phyloP scores from a whole-genome alignment of 2,329 filamentous ascomycete species.

The Orbilia javanica region DNA sequence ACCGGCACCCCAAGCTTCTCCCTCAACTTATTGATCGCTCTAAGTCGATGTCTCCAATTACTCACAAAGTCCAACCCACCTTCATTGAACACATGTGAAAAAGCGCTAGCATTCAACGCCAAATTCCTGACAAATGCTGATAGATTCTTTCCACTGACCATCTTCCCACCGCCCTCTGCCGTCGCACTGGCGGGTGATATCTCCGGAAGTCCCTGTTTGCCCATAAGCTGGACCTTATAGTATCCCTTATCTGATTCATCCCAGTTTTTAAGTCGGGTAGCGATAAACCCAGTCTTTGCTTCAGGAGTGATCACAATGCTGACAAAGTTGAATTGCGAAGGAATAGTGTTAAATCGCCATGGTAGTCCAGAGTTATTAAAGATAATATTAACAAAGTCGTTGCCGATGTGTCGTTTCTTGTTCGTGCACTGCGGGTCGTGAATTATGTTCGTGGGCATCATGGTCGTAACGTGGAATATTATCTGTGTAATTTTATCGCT shows the following conservation, averaged over 20 bases:
- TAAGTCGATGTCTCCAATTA: slow-evolving; percentile 87
- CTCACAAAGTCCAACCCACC: slow-evolving; percentile 57
- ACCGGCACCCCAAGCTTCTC: slow-evolving; percentile 70
- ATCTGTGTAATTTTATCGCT: slow-evolving; percentile 94
- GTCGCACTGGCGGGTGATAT: slow-evolving; percentile 78
- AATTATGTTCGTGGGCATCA: slow-evolving; percentile 92
- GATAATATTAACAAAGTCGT: slow-evolving; percentile 97
- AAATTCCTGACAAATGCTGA: slow-evolving; percentile 88
- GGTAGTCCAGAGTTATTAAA: slow-evolving; percentile 95
- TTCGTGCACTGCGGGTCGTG: slow-evolving; percentile 79
- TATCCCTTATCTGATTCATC: slow-evolving; percentile 69
- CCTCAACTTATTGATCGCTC: slow-evolving; percentile 84
- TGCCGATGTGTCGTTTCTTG: slow-evolving; percentile 96
- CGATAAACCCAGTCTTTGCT: slow-evolving; percentile 80
- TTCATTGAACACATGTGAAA: slow-evolving; percentile 79
- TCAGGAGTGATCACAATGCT: slow-evolving; percentile 95
- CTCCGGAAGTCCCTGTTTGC: slow-evolving; percentile 87
- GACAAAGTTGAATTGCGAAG: slow-evolving; percentile 95
- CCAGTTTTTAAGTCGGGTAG: slow-evolving; percentile 69
- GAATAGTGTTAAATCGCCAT: slow-evolving; percentile 91
- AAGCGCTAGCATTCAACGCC: slow-evolving; percentile 92
- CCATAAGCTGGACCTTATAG: slow-evolving; percentile 90
- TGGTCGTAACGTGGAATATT: slow-evolving; percentile 93
- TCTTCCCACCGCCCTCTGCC: slow-evolving; percentile 78
- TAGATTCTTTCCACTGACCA: slow-evolving; percentile 84